phyloP scores from a whole-genome alignment of 1,284 basidiomycete species.

The Rhodotorula sp. region DNA sequence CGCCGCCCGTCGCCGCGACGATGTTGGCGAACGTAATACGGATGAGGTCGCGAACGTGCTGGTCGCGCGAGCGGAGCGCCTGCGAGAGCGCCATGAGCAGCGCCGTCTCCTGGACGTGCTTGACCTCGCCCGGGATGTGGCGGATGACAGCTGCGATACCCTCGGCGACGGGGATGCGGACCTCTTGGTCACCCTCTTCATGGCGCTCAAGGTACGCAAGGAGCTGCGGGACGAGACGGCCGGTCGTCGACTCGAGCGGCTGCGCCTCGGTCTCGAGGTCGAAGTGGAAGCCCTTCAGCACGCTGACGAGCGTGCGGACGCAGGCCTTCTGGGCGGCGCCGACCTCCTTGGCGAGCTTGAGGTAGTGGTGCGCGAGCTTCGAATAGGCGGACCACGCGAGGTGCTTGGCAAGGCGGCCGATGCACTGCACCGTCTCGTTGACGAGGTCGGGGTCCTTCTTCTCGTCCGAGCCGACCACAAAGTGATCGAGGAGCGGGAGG shows the following conservation, averaged over 20 bases:
- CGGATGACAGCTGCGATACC: constrained; percentile 84
- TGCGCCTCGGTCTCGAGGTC: constrained; percentile 45
- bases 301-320: constrained; percentile 79
- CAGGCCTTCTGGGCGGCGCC: constrained; percentile 77
- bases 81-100: constrained; percentile 83
- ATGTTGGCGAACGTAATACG: constrained; percentile 85
- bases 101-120: constrained; percentile 73
- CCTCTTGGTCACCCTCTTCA: constrained; percentile 68
- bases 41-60: constrained; percentile 87
- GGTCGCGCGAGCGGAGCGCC: constrained; percentile 85
- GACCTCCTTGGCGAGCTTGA: constrained; percentile 71
- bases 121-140: constrained; percentile 70
- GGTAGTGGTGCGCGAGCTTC: constrained; percentile 75
- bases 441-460: constrained; percentile 82
- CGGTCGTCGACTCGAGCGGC: constrained; percentile 32
- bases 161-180: constrained; percentile 83
- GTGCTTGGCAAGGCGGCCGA: constrained; percentile 71
- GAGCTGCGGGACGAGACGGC: constrained; percentile 69
- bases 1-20: constrained; percentile 69
- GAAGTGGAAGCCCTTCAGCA: constrained; percentile 93
- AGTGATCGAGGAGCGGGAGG: constrained; percentile 82
- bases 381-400: constrained; percentile 86
- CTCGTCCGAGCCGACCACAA: constrained; percentile 68
- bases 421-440: constrained; percentile 81
- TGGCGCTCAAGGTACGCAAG: constrained; percentile 77